Evolutionary conservation across 768 basidiomycete genomes (phyloP), one percentile per base, ranked within the genome.

Genomic region (Naematelia encephala): DNA sequence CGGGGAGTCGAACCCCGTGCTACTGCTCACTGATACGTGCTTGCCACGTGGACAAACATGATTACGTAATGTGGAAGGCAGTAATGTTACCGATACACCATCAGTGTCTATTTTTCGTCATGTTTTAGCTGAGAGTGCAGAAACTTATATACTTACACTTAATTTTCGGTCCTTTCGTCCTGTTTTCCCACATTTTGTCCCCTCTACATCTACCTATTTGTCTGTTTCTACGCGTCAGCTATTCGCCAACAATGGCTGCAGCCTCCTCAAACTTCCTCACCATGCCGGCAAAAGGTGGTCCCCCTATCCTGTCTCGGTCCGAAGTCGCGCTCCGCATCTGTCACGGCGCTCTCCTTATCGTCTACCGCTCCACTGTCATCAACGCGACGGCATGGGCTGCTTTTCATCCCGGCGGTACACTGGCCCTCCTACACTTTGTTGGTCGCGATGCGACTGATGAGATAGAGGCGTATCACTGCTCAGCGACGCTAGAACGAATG

Each of bases 361-460:
- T 94, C 61, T 87, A 87, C 80, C 78, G 82, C 87, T 66, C 82
- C 87, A 51, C 56, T 1, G 74, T 76, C 2, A 67, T 78, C 52
- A 72, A 76, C 51, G 70, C 75, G 2, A 75, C 73, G 4, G 48
- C 64, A 13, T 97, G 92, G 92, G 84, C 92, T n/a, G 78, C 82
- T 3, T 80, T 83, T 3, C 94, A 98, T 73, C 96, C 96, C 0
- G 96, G 96, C 44, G 92, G 94, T 39, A 77, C 84, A 3, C 86
- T 97, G 50, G 83, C 91, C 13, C 84, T 99, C 57, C 85, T 94
- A 23, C 96, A 99, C 78, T 97, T 92, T 69, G 86, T 97, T 43
- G 96, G 94, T 2, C 83, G 94, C 56, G 93, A 99, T 73, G 93
- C 94, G 0, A 84, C 90, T 0, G 89, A 94, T 79, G 96, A 99